A percentile compares a stretch with the other conserved stretches of the same genome.
Evolutionary conservation across 2,329 filamentous ascomycete species (phyloP).

Genomic region (Apiospora sp.): DNA sequence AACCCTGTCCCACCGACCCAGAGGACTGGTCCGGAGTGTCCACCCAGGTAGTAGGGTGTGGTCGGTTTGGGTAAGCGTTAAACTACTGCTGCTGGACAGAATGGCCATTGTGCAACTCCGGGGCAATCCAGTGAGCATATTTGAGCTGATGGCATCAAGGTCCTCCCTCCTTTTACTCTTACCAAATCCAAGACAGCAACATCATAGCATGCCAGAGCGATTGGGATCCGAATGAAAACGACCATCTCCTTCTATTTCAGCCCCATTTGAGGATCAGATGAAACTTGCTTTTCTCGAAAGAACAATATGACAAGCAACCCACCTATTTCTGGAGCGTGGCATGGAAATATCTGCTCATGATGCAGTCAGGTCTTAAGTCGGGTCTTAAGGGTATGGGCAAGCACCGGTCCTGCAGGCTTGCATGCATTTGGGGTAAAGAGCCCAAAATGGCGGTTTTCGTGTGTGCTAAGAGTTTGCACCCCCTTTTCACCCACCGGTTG

Average conservation of each 20-base stretch:
- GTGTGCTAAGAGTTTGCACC: slow-evolving; percentile 2
- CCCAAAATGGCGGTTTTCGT: background rate
- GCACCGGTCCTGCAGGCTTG: background rate
- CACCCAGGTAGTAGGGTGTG: background rate
- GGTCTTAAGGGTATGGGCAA: background rate
- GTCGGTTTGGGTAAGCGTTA: background rate
- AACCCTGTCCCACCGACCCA: slow-evolving; percentile 22
- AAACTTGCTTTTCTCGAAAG: background rate
- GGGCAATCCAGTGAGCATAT: background rate
- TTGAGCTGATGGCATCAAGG: background rate
- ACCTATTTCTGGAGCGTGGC: background rate
- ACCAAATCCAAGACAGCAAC: background rate
- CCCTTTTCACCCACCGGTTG: background rate
- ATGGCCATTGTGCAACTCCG: background rate
- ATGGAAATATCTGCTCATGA: slow-evolving; percentile 3
- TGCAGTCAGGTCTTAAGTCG: background rate
- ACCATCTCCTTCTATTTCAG: background rate
- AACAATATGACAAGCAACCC: slow-evolving; percentile 2
- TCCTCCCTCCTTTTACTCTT: too few relatives aligned
- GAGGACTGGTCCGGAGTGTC: slow-evolving; percentile 11
- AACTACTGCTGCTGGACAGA: background rate
- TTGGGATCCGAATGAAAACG: background rate
- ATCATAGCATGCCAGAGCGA: background rate
- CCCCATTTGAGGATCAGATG: background rate
- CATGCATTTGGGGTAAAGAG: background rate